Evolutionary conservation across 1,284 basidiomycete species (phyloP).

Genomic region (Puccinia hordei): DNA sequence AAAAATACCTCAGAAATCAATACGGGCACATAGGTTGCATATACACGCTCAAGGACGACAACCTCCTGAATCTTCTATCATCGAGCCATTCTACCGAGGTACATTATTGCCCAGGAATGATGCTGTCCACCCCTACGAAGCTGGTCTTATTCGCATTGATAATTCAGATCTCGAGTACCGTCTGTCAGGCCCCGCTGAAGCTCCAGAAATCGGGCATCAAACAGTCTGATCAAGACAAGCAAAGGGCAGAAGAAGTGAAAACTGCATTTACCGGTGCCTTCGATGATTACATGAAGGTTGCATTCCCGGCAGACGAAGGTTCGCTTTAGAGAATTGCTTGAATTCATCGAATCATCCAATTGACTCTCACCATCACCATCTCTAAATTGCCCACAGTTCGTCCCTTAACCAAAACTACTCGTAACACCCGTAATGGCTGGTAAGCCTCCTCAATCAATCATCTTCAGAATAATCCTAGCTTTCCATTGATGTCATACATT

Average conservation of each 20-base stretch:
- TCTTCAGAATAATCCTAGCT: not conserved
- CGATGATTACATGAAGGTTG: conserved; percentile 44
- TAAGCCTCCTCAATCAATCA: not conserved
- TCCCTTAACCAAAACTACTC: conserved; percentile 32
- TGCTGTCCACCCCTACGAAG: not conserved
- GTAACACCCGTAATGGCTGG: conserved; percentile 48
- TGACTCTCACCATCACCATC: not conserved
- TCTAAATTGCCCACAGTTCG: conserved; percentile 22
- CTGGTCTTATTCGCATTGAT: not conserved
- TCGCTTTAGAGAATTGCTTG: not conserved
- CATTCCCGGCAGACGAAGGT: conserved; percentile 43
- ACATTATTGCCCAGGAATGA: not conserved
- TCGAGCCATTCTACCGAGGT: not conserved
- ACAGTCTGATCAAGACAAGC: conserved; percentile 41
- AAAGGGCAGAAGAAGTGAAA: conserved; percentile 28
- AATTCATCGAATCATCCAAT: not conserved
- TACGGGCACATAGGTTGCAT: too few relatives aligned
- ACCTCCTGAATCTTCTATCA: not conserved
- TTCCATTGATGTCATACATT: not conserved
- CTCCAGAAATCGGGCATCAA: conserved; percentile 30
- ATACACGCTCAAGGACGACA: not conserved
- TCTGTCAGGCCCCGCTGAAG: not conserved
- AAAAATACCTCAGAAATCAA: too few relatives aligned
- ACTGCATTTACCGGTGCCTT: conserved; percentile 27
- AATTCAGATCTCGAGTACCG: not conserved